These are phyloP conservation scores for Thelonectria discophora DNA, from an alignment of 2,329 filamentous ascomycete species.

Conservation along the genomic window DNA sequence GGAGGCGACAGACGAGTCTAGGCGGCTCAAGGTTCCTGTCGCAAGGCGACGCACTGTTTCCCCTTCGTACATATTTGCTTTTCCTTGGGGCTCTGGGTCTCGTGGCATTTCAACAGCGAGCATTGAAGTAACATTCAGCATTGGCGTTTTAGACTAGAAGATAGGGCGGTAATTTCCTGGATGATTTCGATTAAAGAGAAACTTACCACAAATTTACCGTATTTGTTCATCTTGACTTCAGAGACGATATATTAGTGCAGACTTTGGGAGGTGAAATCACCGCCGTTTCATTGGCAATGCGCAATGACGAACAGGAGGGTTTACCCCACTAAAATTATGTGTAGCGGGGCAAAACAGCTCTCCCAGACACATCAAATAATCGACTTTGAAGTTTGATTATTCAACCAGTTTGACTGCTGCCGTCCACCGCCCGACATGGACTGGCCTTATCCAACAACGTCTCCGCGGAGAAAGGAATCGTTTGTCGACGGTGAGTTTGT, in stretches of 20 bases:
- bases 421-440: slow-evolving; percentile 33
- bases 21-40: background rate
- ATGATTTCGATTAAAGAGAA: background rate
- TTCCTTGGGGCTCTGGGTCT: background rate
- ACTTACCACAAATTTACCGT: too few relatives aligned
- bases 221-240: too few relatives aligned
- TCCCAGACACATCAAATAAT: slow-evolving; percentile 26
- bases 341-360: slow-evolving; percentile 40
- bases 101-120: background rate
- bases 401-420: slow-evolving; percentile 13
- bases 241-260: too few relatives aligned
- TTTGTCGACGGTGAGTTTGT: slow-evolving; percentile 39
- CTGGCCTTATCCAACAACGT: slow-evolving; percentile 39
- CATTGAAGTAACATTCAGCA: background rate
- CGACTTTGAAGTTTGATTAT: slow-evolving; percentile 9
- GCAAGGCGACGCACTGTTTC: background rate
- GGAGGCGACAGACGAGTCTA: slow-evolving; percentile 43
- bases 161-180: background rate
- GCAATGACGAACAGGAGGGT: slow-evolving; percentile 29
- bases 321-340: slow-evolving; percentile 35
- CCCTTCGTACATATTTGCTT: background rate
- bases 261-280: slow-evolving; percentile 39
- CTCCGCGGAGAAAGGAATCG: slow-evolving; percentile 37
- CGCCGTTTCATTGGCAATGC: slow-evolving; percentile 38
- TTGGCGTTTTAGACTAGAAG: background rate